Evolutionary conservation across 140 eudicot genomes (phyloP), one percentile per base, ranked within the genome.

Genomic region (Bidens hawaiensis): DNA sequence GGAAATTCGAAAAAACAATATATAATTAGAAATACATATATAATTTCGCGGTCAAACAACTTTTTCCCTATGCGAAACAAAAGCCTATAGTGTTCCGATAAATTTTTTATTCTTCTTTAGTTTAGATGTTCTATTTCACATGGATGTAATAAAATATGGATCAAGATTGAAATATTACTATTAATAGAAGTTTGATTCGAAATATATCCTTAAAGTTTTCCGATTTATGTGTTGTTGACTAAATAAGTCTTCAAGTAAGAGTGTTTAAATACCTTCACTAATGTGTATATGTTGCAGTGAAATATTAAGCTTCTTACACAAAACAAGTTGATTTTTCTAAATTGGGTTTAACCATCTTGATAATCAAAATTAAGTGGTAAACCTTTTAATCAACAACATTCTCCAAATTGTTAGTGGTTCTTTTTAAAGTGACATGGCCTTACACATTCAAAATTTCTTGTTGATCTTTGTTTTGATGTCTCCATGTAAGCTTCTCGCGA

Each of bases 211-310:
- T n/a, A n/a, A n/a, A n/a, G 1, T 60, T 34, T 60, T 60, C 75
- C 75, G 48, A 70, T 34, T 60, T 70, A 60, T 70, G 6, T 49
- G 75, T 24, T 70, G 5, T 70, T 70, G 75, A 70, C 75, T 70
- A 47, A 48, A n/a, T 58, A 70, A 70, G 60, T 60, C 68, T 70
- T 60, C 69, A 60, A 15, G 50, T 48, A 15, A 34, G 42, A 33
- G 59, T 15, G 10, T 14, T 66, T 53, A 66, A 59, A 59, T 70
- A 33, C 50, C 6, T 60, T 68, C 68, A 69, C 75, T 21, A 70
- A 64, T 53, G 42, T 55, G 18, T 14, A 21, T 18, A 25, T 11
- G 38, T 45, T 68, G 59, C 53, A n/a, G n/a, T n/a, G n/a, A n/a
- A n/a, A n/a, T n/a, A n/a, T n/a, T n/a, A n/a, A n/a, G n/a, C n/a